Percentiles rank a stretch among this genome's conserved stretches.
phyloP scores from a whole-genome alignment of 257 asterid genomes.

The Capsicum baccatum region DNA sequence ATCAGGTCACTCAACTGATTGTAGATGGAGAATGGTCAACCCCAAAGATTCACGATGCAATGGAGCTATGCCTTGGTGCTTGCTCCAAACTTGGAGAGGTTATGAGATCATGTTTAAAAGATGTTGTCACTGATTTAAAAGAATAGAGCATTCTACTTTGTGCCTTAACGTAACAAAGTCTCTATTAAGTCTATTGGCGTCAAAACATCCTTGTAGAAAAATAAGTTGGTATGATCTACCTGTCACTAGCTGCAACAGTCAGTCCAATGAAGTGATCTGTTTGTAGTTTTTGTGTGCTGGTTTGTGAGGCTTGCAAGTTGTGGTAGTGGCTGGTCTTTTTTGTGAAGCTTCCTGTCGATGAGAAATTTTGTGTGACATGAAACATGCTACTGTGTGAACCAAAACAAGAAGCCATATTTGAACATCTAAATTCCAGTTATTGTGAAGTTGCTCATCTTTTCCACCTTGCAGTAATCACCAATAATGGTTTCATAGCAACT shows the following conservation, averaged over 20 bases:
- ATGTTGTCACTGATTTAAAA: slow-evolving; percentile 53
- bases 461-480: no score
- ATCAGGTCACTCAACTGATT: slow-evolving; percentile 87
- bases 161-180: neutral
- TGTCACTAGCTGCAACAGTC: neutral
- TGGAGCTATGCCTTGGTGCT: slow-evolving; percentile 90
- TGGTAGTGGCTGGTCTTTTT: neutral
- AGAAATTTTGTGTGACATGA: neutral
- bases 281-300: neutral
- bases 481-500: no score
- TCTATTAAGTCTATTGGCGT: neutral
- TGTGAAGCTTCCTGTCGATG: neutral
- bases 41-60: slow-evolving; percentile 81
- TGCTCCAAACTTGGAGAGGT: slow-evolving; percentile 80
- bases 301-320: slow-evolving; percentile 22
- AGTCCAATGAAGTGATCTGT: slow-evolving; percentile 15
- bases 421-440: neutral
- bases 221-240: slow-evolving; percentile 8
- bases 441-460: neutral
- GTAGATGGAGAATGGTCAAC: slow-evolving; percentile 95
- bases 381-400: neutral
- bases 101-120: slow-evolving; percentile 81
- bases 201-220: slow-evolving; percentile 10
- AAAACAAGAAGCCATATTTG: neutral
- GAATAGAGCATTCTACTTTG: slow-evolving; percentile 37